A percentile compares a stretch with the other conserved stretches of the same genome.
phyloP scores from a whole-genome alignment of 2,329 filamentous ascomycete genomes.

The Beauveria asiatica region DNA sequence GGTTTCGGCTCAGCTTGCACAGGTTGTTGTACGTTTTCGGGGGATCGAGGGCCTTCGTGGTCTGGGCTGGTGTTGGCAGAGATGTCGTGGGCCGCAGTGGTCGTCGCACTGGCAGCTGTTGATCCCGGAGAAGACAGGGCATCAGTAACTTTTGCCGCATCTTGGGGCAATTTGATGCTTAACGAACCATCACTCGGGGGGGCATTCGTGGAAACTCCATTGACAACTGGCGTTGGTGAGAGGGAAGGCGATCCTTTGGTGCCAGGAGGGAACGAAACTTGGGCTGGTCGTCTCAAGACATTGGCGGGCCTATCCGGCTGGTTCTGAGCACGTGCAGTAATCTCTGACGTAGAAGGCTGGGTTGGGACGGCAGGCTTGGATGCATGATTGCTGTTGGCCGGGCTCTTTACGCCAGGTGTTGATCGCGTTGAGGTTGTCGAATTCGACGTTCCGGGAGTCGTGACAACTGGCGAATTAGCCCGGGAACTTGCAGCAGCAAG shows the following conservation, averaged over 20 bases:
- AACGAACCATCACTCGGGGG: slow-evolving; percentile 12
- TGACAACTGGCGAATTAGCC: background rate
- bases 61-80: slow-evolving; percentile 70
- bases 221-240: background rate
- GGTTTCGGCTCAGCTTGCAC: slow-evolving; percentile 18
- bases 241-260: slow-evolving; percentile 22
- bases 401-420: background rate
- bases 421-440: background rate
- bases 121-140: slow-evolving; percentile 51
- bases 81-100: slow-evolving; percentile 57
- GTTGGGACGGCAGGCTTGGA: background rate
- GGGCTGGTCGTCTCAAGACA: slow-evolving; percentile 15
- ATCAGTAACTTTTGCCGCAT: slow-evolving; percentile 32
- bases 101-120: slow-evolving; percentile 65
- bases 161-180: slow-evolving; percentile 27
- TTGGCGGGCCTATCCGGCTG: background rate
- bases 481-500: slow-evolving; percentile 3
- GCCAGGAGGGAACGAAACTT: slow-evolving; percentile 25
- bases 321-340: background rate
- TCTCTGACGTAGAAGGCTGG: background rate
- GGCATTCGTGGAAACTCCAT: background rate
- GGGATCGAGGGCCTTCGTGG: slow-evolving; percentile 50
- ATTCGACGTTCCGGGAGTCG: background rate
- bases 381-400: slow-evolving; percentile 1
- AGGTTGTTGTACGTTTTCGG: slow-evolving; percentile 38